Evolutionary conservation across 805 yeast genomes (phyloP).

Genomic region (Kazachstania africana): DNA sequence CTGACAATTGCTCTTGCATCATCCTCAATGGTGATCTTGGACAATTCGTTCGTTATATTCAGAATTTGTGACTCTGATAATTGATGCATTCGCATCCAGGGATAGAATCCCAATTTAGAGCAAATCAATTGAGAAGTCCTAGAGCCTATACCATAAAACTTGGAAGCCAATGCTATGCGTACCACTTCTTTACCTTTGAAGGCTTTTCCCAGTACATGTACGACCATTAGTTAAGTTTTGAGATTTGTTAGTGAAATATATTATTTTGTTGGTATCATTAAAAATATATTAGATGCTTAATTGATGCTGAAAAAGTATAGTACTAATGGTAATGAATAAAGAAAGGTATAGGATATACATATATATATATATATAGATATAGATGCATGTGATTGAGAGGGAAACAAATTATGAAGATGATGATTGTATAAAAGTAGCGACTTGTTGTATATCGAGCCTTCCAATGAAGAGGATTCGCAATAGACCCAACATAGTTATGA

Average conservation of each 20-base stretch:
- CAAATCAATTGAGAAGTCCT: slow-evolving; percentile 64
- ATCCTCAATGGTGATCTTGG: slow-evolving; percentile 74
- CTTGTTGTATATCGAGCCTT: slow-evolving; percentile 45
- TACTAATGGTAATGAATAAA: too few species aligned
- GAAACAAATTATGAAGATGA: neutral
- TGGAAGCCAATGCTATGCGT: slow-evolving; percentile 57
- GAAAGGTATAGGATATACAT: too few species aligned
- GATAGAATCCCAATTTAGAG: slow-evolving; percentile 82
- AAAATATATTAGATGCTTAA: too few species aligned
- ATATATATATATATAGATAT: too few species aligned
- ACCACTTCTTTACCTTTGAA: slow-evolving; percentile 32
- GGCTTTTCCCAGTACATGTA: slow-evolving; percentile 41
- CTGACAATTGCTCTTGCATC: slow-evolving; percentile 61
- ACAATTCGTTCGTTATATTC: slow-evolving; percentile 77
- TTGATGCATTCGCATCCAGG: slow-evolving; percentile 90
- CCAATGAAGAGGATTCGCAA: slow-evolving; percentile 64
- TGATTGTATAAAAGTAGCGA: slow-evolving; percentile 6
- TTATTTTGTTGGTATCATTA: too few species aligned
- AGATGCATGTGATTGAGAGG: neutral
- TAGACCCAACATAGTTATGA: slow-evolving; percentile 79
- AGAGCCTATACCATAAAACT: slow-evolving; percentile 80
- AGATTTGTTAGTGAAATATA: too few species aligned
- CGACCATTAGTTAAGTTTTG: slow-evolving; percentile 39
- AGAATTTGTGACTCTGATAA: slow-evolving; percentile 77
- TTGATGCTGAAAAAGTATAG: too few species aligned